Evolutionary conservation across 495 filamentous ascomycete genomes (phyloP), one percentile per base, ranked within the genome.

Genomic region (Thermothielavioides terrestris): DNA sequence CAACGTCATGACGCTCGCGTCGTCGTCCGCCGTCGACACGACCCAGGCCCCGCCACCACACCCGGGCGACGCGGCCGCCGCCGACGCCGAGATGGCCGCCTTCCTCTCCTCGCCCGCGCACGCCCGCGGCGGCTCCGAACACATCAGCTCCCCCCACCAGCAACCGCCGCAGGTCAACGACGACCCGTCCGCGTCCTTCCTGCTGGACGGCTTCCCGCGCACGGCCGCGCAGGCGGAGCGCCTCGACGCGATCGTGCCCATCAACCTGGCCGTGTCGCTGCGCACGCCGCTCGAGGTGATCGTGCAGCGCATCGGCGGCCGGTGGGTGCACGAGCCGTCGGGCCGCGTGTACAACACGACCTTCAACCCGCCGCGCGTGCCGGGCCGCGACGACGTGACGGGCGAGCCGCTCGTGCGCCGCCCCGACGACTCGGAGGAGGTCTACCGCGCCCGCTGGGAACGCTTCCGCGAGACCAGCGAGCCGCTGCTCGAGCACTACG

Each of bases 141-240:
- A 52, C 49, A 28, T 53, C n/a, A n/a, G n/a, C n/a, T n/a, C n/a
- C n/a, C n/a, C n/a, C n/a, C n/a, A n/a, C n/a, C n/a, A n/a, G n/a
- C n/a, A n/a, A 14, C 66, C 63, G 17, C 50, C 69, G 14, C 69
- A 65, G 27, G 62, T 79, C 40, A 82, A 81, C 38, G 76, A 92
- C 38, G 77, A 81, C 50, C 82, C 92, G 0, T 70, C 78, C 11
- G 86, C 90, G 18, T 94, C 88, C 14, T 98, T 97, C 65, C 81
- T 98, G 53, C 84, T 98, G 40, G 92, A 98, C 63, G 92, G 92
- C 18, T 98, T 97, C 68, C 92, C 92, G 4, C 85, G 92, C 52
- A 98, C 89, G 15, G 82, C 84, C 2, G 49, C 70, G 2, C 92
- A 98, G 68, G 92, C 92, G 11, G 56, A 69, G 37, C 81, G 79